phyloP scores from a whole-genome alignment of 2,329 filamentous ascomycete genomes.

The Pestalotiopsis sp. region DNA sequence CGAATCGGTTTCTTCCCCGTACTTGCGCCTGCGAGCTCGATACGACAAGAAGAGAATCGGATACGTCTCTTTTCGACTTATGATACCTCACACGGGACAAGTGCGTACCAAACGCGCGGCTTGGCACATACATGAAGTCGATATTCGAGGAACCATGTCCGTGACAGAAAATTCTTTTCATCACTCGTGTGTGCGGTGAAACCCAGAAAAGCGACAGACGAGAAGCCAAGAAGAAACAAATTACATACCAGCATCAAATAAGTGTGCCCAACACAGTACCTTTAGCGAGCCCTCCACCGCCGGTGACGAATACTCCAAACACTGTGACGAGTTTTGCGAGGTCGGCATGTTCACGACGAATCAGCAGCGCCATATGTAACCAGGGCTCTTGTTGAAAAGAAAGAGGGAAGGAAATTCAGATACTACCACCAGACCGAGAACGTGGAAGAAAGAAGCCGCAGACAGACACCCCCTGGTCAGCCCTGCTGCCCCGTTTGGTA shows the following conservation, averaged over 20 bases:
- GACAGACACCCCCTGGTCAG: neutral
- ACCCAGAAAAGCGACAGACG: neutral
- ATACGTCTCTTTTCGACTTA: neutral
- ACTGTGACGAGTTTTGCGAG: constrained; percentile 3
- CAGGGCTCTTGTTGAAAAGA: neutral
- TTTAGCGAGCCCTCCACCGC: constrained; percentile 4
- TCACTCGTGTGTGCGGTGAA: neutral
- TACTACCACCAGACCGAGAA: neutral
- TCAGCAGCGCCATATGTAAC: neutral
- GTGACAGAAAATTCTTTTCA: neutral
- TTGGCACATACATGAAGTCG: neutral
- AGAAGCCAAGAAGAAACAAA: neutral
- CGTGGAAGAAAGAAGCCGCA: neutral
- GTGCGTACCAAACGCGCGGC: neutral
- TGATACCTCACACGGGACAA: neutral
- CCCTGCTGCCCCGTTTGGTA: neutral
- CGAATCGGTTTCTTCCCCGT: neutral
- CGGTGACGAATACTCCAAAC: neutral
- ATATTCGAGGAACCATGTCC: neutral
- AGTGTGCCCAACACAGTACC: neutral
- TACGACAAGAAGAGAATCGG: neutral
- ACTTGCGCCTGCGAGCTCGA: neutral
- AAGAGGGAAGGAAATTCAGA: neutral
- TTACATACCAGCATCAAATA: neutral
- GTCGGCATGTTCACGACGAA: neutral